A percentile compares a stretch with the other conserved stretches of the same genome.
Evolutionary conservation across 371 early-diverging fungal species (phyloP).

Genomic region (Mucor indicus): DNA sequence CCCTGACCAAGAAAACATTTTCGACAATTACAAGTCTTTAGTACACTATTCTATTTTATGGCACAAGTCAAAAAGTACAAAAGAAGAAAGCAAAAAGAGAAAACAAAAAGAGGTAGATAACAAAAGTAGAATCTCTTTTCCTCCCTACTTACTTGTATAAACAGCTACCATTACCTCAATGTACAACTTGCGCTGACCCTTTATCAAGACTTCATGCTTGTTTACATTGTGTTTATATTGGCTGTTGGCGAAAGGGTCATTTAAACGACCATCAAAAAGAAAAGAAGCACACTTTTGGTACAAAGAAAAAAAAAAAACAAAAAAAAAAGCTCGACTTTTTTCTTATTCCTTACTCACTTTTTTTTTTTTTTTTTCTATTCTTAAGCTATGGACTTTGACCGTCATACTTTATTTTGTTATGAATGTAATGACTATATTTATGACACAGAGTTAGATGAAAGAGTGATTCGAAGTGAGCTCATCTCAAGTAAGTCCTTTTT

Average conservation of each 20-base stretch:
- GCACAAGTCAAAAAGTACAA: slow-evolving; percentile 29
- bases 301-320: too few relatives aligned
- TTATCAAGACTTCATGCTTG: slow-evolving; percentile 78
- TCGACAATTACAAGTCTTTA: slow-evolving; percentile 30
- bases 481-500: slow-evolving; percentile 30
- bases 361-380: neutral
- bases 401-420: slow-evolving; percentile 48
- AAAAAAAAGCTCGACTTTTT: neutral
- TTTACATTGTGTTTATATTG: slow-evolving; percentile 65
- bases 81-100: slow-evolving; percentile 15
- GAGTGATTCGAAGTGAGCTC: slow-evolving; percentile 54
- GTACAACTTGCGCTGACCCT: slow-evolving; percentile 60
- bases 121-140: neutral
- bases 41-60: slow-evolving; percentile 36
- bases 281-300: slow-evolving; percentile 66
- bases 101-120: slow-evolving; percentile 14
- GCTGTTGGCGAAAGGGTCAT: slow-evolving; percentile 70
- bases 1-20: slow-evolving; percentile 18
- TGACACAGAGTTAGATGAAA: slow-evolving; percentile 72
- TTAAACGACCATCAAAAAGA: slow-evolving; percentile 60
- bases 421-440: slow-evolving; percentile 86
- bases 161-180: slow-evolving; percentile 70
- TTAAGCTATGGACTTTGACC: slow-evolving; percentile 35
- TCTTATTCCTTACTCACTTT: neutral
- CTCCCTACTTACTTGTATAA: neutral